Evolutionary conservation across 306 rosid genomes (phyloP).

Genomic region (Urtica urens): DNA sequence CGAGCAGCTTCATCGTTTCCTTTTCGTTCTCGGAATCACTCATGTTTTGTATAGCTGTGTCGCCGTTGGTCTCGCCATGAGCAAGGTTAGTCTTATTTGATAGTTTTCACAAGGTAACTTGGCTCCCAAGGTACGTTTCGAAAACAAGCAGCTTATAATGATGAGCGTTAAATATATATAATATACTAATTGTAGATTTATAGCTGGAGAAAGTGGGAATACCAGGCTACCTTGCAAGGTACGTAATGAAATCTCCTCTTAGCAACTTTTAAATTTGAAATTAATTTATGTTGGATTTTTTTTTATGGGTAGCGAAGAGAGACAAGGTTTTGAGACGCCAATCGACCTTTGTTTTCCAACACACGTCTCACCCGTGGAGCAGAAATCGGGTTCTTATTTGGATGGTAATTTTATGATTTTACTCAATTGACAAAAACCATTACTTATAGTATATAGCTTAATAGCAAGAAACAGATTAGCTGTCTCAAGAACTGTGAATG

Average conservation of each 20-base stretch:
- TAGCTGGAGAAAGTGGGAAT: conserved; percentile 97
- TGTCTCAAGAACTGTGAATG: background rate
- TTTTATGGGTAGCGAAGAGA: conserved; percentile 40
- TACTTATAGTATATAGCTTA: no score
- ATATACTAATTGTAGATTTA: conserved; percentile 38
- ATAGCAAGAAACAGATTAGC: no score
- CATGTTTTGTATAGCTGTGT: conserved; percentile 86
- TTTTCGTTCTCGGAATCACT: conserved; percentile 89
- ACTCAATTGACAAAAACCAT: background rate
- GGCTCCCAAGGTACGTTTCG: no score
- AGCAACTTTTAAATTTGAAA: background rate
- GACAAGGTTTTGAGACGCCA: conserved; percentile 83
- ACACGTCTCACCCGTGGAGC: conserved; percentile 97
- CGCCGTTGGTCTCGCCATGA: conserved; percentile 92
- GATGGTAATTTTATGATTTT: conserved; percentile 47
- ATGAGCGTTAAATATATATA: background rate
- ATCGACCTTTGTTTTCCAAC: conserved; percentile 80
- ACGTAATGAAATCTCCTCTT: conserved; percentile 1
- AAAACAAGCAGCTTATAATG: no score
- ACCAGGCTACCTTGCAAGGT: conserved; percentile 55
- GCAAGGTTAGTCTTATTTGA: conserved; percentile 38
- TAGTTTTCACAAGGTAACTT: no score
- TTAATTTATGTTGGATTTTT: background rate
- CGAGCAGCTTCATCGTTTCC: conserved; percentile 87
- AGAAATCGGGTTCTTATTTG: conserved; percentile 71